A percentile compares a stretch with the other conserved stretches of the same genome.
Conservation (phyloP, 83 land plant genomes). For the Thuja plicata region DNA sequence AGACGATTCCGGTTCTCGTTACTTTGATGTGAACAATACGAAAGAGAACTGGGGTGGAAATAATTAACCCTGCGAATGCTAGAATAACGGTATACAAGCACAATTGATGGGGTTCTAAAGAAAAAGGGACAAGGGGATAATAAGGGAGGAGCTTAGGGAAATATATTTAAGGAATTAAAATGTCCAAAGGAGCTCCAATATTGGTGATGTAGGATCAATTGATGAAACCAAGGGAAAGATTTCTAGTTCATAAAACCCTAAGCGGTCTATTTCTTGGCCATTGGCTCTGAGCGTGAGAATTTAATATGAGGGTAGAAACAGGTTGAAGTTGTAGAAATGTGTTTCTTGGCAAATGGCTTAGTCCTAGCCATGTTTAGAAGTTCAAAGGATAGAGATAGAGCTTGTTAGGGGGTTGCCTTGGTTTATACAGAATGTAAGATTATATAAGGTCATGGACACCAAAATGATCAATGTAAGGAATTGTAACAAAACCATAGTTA, state of each 20-base stretch:
- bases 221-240: background rate
- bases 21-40: too few species aligned
- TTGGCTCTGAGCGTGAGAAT: too few species aligned
- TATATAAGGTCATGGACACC: background rate
- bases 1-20: too few species aligned
- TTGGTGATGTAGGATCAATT: too few species aligned
- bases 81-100: background rate
- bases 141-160: background rate
- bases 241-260: background rate
- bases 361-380: background rate
- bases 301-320: background rate
- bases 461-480: background rate
- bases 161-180: background rate
- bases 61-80: background rate
- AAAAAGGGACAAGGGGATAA: too few species aligned
- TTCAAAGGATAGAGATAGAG: background rate
- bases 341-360: background rate
- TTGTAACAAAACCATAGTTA: background rate
- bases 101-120: too few species aligned
- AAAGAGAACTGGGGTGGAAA: background rate
- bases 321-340: background rate
- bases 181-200: background rate
- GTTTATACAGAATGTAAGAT: background rate
- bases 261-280: background rate
- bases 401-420: background rate